Evolutionary conservation across 768 basidiomycete genomes (phyloP).

Genomic region (Termitomyces sp.): DNA sequence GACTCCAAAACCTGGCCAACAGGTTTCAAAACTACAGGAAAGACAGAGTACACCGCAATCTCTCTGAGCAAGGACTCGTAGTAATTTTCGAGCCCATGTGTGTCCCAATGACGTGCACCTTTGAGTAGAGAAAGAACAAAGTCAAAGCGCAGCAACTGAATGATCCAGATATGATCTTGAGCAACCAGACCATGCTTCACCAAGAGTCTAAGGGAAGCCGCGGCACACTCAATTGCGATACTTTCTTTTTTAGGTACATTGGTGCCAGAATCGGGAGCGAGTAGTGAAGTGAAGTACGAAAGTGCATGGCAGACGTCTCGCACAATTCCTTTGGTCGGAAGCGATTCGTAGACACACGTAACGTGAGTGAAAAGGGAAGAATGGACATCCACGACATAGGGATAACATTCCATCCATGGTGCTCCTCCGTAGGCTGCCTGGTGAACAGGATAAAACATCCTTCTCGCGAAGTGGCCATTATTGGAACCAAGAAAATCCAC

Average conservation of each 20-base stretch:
- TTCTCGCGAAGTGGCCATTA: neutral
- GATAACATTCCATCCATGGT: neutral
- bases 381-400: neutral
- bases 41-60: neutral
- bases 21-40: neutral
- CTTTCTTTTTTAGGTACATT: neutral
- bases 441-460: neutral
- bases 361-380: neutral
- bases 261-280: neutral
- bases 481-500: neutral
- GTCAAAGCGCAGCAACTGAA: neutral
- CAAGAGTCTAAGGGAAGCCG: neutral
- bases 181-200: neutral
- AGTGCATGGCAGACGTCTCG: neutral
- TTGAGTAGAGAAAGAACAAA: neutral
- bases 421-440: neutral
- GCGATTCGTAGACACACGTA: neutral
- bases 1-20: neutral
- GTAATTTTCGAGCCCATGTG: neutral
- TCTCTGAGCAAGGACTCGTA: neutral
- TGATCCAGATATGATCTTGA: neutral
- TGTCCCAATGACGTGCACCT: neutral
- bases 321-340: neutral
- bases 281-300: neutral
- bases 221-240: neutral